These are phyloP conservation scores for Mycosphaerelloides madeirae DNA, from an alignment of 2,329 filamentous ascomycete genomes.

Conservation along the genomic window DNA sequence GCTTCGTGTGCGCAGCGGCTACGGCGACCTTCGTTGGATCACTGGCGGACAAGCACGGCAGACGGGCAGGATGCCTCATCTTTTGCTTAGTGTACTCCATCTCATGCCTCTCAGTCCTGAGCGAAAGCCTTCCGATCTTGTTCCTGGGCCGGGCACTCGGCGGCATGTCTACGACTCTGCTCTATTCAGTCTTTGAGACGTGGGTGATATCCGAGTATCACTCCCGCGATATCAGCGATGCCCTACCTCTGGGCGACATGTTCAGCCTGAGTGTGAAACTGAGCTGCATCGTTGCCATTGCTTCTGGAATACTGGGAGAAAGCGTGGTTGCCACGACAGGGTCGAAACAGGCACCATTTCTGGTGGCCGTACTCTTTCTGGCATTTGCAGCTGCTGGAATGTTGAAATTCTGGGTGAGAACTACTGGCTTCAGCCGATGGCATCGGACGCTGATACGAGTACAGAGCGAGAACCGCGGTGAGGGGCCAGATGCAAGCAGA, in stretches of 20 bases:
- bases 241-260: constrained; percentile 47
- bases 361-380: constrained; percentile 45
- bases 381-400: constrained; percentile 45
- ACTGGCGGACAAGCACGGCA: constrained; percentile 48
- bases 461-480: constrained; percentile 50
- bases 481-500: constrained; percentile 15
- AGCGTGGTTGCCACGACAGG: constrained; percentile 46
- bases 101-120: constrained; percentile 51
- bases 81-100: constrained; percentile 53
- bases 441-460: neutral
- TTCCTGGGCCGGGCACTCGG: constrained; percentile 52
- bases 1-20: constrained; percentile 48
- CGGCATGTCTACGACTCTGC: constrained; percentile 52
- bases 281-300: constrained; percentile 54
- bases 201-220: constrained; percentile 60
- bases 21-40: constrained; percentile 48
- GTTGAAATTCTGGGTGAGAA: constrained; percentile 46
- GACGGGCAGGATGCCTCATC: constrained; percentile 49
- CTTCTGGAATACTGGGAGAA: constrained; percentile 51
- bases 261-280: constrained; percentile 52
- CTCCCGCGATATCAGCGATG: constrained; percentile 39
- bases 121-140: constrained; percentile 43
- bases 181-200: constrained; percentile 58
- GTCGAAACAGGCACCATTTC: constrained; percentile 50
- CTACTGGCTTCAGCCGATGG: neutral